A percentile compares a stretch with the other conserved stretches of the same genome.
phyloP scores from a whole-genome alignment of 73 alveolate genomes.

The Tetrahymena borealis region DNA sequence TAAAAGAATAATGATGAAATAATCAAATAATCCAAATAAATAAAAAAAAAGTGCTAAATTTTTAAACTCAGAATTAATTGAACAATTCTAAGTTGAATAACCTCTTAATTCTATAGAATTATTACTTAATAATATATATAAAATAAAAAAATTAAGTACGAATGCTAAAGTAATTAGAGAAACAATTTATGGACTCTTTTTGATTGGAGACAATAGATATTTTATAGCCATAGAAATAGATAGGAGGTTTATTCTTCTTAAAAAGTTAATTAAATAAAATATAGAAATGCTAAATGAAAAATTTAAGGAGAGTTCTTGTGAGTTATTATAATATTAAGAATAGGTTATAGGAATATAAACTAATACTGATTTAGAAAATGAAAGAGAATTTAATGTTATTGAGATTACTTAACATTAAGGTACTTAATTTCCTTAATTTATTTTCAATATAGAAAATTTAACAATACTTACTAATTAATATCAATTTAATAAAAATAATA shows the following conservation, averaged over 20 bases:
- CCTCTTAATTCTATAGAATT: neutral
- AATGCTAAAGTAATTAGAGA: neutral
- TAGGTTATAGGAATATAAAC: neutral
- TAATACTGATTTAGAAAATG: neutral
- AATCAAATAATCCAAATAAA: neutral
- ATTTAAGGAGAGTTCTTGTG: neutral
- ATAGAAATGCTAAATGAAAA: neutral
- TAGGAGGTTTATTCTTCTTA: neutral
- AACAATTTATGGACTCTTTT: neutral
- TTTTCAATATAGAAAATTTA: neutral
- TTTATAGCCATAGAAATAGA: neutral
- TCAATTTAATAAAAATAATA: too few relatives aligned
- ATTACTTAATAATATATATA: neutral
- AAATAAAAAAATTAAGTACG: neutral
- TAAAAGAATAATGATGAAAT: neutral
- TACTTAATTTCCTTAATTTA: neutral
- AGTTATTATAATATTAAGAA: neutral
- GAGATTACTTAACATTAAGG: neutral
- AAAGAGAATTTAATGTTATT: neutral
- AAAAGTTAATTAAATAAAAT: neutral
- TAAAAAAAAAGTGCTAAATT: neutral
- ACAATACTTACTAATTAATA: neutral
- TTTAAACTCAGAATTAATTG: neutral
- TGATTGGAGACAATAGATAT: neutral
- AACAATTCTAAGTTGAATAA: neutral